Evolutionary conservation across 176 grass and related monocot species (phyloP).

Genomic region (Pontederia crassipes): DNA sequence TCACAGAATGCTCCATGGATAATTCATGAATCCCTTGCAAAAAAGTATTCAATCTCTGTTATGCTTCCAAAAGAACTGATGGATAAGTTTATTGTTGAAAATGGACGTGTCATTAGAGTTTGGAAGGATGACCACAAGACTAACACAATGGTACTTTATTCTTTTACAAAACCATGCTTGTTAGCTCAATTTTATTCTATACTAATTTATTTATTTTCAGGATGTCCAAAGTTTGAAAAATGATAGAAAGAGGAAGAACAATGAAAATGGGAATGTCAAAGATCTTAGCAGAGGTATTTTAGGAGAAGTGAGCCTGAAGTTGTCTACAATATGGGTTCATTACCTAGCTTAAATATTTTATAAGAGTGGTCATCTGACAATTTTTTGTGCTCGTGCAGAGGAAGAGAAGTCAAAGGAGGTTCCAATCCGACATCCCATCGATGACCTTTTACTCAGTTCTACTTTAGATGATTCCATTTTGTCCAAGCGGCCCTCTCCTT

Average conservation of each 20-base stretch:
- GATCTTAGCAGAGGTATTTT: conserved; percentile 36
- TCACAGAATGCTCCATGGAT: conserved; percentile 56
- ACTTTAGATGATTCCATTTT: conserved; percentile 43
- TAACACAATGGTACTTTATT: too few species aligned
- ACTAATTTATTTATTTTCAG: conserved; percentile 15
- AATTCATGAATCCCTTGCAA: conserved; percentile 50
- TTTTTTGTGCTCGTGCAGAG: conserved; percentile 21
- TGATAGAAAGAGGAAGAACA: conserved; percentile 29
- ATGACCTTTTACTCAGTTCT: conserved; percentile 57
- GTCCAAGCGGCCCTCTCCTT: conserved; percentile 35
- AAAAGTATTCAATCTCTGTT: conserved; percentile 43
- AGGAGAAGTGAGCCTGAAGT: neutral
- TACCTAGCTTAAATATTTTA: neutral
- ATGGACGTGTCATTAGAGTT: conserved; percentile 5
- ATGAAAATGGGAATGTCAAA: conserved; percentile 34
- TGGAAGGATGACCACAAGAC: too few species aligned
- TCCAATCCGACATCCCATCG: conserved; percentile 65
- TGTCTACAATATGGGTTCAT: neutral
- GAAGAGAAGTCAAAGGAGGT: conserved; percentile 15
- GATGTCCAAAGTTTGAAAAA: conserved; percentile 38
- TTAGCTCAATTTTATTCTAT: too few species aligned
- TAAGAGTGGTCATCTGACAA: neutral
- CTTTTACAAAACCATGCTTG: too few species aligned
- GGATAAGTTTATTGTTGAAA: conserved; percentile 35
- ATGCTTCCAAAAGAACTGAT: conserved; percentile 43